A percentile compares a stretch with the other conserved stretches of the same genome.
phyloP scores from a whole-genome alignment of 768 basidiomycete genomes.

The Suillus lakei region DNA sequence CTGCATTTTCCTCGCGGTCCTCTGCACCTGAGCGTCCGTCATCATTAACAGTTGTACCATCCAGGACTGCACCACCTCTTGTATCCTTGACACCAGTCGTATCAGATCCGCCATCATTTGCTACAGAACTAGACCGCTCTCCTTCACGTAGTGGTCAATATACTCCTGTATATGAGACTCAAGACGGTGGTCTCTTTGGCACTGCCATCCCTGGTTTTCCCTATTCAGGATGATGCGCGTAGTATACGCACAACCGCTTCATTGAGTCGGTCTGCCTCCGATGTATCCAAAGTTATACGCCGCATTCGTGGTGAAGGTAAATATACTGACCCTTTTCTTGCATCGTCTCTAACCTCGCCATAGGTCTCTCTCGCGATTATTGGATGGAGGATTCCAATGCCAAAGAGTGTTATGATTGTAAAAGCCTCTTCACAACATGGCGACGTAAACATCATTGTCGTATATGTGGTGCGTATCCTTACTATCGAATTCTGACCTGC shows the following conservation, averaged over 20 bases:
- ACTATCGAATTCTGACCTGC: neutral
- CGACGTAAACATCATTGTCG: slow-evolving; percentile 96
- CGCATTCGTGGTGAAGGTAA: slow-evolving; percentile 88
- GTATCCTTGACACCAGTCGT: slow-evolving; percentile 87
- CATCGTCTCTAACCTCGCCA: slow-evolving; percentile 12
- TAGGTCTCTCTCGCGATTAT: slow-evolving; percentile 90
- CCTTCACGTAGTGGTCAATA: slow-evolving; percentile 55
- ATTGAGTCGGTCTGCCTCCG: slow-evolving; percentile 76
- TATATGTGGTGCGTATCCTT: slow-evolving; percentile 75
- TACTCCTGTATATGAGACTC: slow-evolving; percentile 57
- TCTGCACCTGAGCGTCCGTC: slow-evolving; percentile 59
- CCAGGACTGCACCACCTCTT: slow-evolving; percentile 76
- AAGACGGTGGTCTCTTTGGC: slow-evolving; percentile 62
- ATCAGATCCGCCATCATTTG: slow-evolving; percentile 76
- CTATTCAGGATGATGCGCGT: slow-evolving; percentile 88
- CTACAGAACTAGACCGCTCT: slow-evolving; percentile 64
- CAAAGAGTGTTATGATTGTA: slow-evolving; percentile 96
- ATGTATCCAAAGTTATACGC: slow-evolving; percentile 90
- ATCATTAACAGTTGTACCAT: slow-evolving; percentile 54
- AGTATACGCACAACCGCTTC: slow-evolving; percentile 80
- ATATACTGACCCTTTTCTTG: slow-evolving; percentile 7
- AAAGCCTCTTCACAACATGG: slow-evolving; percentile 93
- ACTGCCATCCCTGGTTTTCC: slow-evolving; percentile 90
- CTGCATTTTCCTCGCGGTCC: slow-evolving; percentile 52
- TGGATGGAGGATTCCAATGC: slow-evolving; percentile 99